phyloP scores from a whole-genome alignment of 1,139 yeast species.

The Taiozyma onychis region DNA sequence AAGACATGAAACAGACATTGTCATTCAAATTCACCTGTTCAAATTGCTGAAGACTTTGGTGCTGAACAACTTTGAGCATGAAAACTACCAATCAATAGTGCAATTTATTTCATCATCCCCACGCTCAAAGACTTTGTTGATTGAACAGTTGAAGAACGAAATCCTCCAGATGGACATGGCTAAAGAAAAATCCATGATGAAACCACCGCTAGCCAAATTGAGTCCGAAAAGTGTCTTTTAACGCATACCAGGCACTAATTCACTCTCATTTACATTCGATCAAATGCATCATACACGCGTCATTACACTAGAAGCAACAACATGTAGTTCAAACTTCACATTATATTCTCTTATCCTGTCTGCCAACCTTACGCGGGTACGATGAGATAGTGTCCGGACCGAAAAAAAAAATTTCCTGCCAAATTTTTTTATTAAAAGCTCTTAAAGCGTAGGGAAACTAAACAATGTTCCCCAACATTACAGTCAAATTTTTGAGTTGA shows the following conservation, averaged over 20 bases:
- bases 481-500: neutral
- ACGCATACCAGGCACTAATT: neutral
- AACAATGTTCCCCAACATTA: neutral
- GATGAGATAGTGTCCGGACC: constrained; percentile 13
- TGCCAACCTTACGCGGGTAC: constrained; percentile 6
- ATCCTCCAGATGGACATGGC: constrained; percentile 7
- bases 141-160: constrained; percentile 19
- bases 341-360: neutral
- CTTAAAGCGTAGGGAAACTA: neutral
- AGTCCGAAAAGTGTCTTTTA: neutral
- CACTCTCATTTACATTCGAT: neutral
- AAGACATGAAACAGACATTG: constrained; percentile 9
- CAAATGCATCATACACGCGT: neutral
- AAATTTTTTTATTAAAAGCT: constrained; percentile 1
- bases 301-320: neutral
- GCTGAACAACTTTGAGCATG: constrained; percentile 7
- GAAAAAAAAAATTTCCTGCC: constrained; percentile 10
- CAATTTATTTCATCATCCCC: constrained; percentile 3
- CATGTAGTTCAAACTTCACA: neutral
- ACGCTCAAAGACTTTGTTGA: constrained; percentile 10
- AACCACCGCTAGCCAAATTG: constrained; percentile 10
- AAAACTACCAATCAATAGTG: constrained; percentile 9
- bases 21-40: constrained; percentile 16
- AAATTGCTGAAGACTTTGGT: constrained; percentile 16
- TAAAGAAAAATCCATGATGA: constrained; percentile 11